Percentiles rank a stretch among this genome's conserved stretches.
phyloP scores from a whole-genome alignment of 2,329 filamentous ascomycete genomes.

The Mollisia scopiformis region DNA sequence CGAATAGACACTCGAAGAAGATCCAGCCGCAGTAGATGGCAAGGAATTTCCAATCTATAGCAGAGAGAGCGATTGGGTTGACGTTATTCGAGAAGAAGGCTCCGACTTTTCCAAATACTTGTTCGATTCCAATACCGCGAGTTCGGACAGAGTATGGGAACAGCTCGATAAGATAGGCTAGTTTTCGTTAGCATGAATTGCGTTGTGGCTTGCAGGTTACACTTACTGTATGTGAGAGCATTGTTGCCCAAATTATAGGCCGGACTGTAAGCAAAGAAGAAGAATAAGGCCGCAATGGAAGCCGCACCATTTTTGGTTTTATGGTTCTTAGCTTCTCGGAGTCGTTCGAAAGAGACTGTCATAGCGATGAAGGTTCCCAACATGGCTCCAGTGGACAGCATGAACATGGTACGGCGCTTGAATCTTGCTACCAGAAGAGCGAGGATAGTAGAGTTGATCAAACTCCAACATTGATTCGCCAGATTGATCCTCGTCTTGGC shows the following conservation, averaged over 20 bases:
- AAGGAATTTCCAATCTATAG: conserved; percentile 30
- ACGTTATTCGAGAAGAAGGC: conserved; percentile 40
- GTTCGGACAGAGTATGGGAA: conserved; percentile 53
- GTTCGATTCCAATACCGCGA: conserved; percentile 33
- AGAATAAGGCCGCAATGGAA: conserved; percentile 49
- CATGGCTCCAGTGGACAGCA: conserved; percentile 56
- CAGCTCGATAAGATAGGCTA: conserved; percentile 59
- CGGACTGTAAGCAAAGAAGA: conserved; percentile 62
- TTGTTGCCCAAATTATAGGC: conserved; percentile 70
- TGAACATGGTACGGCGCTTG: conserved; percentile 51
- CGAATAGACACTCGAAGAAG: conserved; percentile 42
- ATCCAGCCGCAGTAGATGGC: conserved; percentile 47
- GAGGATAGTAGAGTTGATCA: conserved; percentile 44
- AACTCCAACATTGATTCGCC: conserved; percentile 42
- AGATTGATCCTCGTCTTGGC: conserved; percentile 49
- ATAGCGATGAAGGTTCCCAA: conserved; percentile 56
- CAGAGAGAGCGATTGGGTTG: conserved; percentile 46
- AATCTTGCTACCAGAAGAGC: conserved; percentile 47
- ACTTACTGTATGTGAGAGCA: conserved; percentile 62
- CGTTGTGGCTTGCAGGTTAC: conserved; percentile 27
- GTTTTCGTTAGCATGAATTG: conserved; percentile 32
- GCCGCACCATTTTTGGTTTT: conserved; percentile 36
- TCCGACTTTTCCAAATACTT: conserved; percentile 42
- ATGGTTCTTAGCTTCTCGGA: conserved; percentile 40
- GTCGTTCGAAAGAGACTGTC: conserved; percentile 47